Evolutionary conservation across 192 early-diverging fungal genomes (phyloP), one percentile per base, ranked within the genome.

Genomic region (Gigaspora rosea): DNA sequence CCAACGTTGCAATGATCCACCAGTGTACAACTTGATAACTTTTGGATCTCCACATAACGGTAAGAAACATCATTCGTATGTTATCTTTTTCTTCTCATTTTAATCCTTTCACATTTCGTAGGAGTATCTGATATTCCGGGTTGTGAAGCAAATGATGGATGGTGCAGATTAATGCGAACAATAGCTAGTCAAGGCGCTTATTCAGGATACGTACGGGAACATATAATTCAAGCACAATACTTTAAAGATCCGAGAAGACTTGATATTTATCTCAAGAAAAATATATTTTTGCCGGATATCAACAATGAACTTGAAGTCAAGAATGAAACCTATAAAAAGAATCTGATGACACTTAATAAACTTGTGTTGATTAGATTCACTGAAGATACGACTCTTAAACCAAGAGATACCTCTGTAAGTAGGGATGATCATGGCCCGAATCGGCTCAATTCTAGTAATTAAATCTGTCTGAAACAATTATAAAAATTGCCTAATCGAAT

Each of bases 151-250:
- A 33, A 79, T 2, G 84, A 85, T 71, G 84, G 88, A 58, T 73
- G 77, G 9, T 99, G 96, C 85, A 69, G 68, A 15, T 82, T 92
- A 65, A 93, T 95, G 90, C 82, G 94, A 27, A 82, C 84, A n/a
- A 87, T 98, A 78, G 90, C 94, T 1, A 81, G 87, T n/a, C 72
- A 81, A 16, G 95, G 94, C 9, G 96, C 91, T 8, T 99, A 99
- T 84, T 86, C 91, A 48, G 83, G 86, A 54, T 97, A 95, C 85
- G 87, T 97, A 22, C 92, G 95, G 16, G 83, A 90, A 73, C 90
- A 92, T 75, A 83, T 96, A 6, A 84, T 99, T 10, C 97, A 95
- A 85, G 97, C 96, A 5, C 97, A 99, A 85, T 99, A 98, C 73
- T 99, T 89, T 78, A 95, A 95, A 82, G 85, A 92, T 65, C 85